These are phyloP conservation scores for Hypoxylon subgilvum DNA, from an alignment of 495 filamentous ascomycete species.

Conservation along the genomic window DNA sequence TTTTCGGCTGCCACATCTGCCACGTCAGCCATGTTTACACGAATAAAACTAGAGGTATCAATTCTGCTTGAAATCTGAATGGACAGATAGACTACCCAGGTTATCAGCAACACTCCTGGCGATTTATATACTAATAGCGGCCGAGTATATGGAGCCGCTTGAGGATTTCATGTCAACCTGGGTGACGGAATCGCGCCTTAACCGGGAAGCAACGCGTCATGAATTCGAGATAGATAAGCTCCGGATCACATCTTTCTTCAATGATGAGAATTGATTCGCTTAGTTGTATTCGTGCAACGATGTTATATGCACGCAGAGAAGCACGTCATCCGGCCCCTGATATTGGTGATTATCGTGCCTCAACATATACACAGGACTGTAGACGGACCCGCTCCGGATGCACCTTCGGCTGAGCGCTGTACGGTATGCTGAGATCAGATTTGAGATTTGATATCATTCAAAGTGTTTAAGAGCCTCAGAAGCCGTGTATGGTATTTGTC, in stretches of 20 bases:
- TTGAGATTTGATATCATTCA: no score
- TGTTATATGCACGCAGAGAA: slow-evolving; percentile 5
- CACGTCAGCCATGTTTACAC: slow-evolving; percentile 5
- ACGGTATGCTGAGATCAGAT: no score
- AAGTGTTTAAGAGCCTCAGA: no score
- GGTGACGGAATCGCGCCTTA: slow-evolving; percentile 24
- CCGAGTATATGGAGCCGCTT: not conserved
- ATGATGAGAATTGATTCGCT: slow-evolving; percentile 12
- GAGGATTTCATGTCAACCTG: slow-evolving; percentile 1
- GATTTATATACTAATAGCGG: not conserved
- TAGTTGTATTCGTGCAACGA: slow-evolving; percentile 9
- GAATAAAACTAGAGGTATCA: not conserved
- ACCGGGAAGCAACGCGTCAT: slow-evolving; percentile 15
- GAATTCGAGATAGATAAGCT: slow-evolving; percentile 18
- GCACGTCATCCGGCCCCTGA: slow-evolving; percentile 31
- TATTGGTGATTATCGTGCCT: slow-evolving; percentile 22
- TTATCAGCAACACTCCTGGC: not conserved
- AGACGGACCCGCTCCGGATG: no score
- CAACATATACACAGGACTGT: not conserved
- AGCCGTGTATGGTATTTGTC: no score
- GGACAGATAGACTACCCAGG: no score
- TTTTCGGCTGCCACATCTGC: not conserved
- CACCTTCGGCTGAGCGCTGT: no score
- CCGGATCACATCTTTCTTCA: not conserved
- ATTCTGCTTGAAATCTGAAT: not conserved